Conservation (phyloP, 2,329 filamentous ascomycete genomes). For the Chaetomiaceae sp. region DNA sequence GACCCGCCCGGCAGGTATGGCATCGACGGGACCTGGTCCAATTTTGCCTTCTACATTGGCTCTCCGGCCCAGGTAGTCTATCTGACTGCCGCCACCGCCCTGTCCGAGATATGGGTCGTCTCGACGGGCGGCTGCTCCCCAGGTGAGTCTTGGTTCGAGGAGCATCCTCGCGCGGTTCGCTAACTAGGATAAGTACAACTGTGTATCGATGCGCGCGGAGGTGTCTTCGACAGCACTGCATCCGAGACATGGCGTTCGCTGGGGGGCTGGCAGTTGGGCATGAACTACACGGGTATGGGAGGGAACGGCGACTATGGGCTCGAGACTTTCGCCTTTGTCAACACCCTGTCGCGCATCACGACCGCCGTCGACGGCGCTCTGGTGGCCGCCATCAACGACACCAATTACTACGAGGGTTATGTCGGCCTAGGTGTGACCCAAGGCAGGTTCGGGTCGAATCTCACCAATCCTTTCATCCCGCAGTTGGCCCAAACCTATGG, state of each 20-base stretch:
- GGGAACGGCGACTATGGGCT: slow-evolving; percentile 64
- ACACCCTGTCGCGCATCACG: slow-evolving; percentile 35
- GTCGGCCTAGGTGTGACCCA: slow-evolving; percentile 54
- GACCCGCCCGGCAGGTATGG: slow-evolving; percentile 46
- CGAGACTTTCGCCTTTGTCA: slow-evolving; percentile 43
- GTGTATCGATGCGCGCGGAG: slow-evolving; percentile 56
- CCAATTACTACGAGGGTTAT: slow-evolving; percentile 50
- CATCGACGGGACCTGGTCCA: slow-evolving; percentile 68
- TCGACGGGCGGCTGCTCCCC: slow-evolving; percentile 51
- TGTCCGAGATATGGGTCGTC: slow-evolving; percentile 69
- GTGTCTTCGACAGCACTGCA: slow-evolving; percentile 48
- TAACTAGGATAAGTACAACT: slow-evolving; percentile 37
- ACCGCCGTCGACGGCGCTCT: slow-evolving; percentile 44
- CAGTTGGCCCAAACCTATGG: slow-evolving; percentile 56
- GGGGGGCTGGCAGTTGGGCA: slow-evolving; percentile 56
- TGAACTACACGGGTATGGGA: slow-evolving; percentile 52
- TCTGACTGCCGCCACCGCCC: slow-evolving; percentile 60
- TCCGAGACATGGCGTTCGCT: slow-evolving; percentile 57
- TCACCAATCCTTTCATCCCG: slow-evolving; percentile 49
- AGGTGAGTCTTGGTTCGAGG: slow-evolving; percentile 26
- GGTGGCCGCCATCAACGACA: slow-evolving; percentile 51
- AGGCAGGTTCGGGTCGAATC: slow-evolving; percentile 46
- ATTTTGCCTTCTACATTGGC: slow-evolving; percentile 58
- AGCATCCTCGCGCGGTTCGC: background rate
- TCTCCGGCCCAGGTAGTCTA: slow-evolving; percentile 39